phyloP scores from a whole-genome alignment of 306 rosid species.

The Carpinus fangiana region DNA sequence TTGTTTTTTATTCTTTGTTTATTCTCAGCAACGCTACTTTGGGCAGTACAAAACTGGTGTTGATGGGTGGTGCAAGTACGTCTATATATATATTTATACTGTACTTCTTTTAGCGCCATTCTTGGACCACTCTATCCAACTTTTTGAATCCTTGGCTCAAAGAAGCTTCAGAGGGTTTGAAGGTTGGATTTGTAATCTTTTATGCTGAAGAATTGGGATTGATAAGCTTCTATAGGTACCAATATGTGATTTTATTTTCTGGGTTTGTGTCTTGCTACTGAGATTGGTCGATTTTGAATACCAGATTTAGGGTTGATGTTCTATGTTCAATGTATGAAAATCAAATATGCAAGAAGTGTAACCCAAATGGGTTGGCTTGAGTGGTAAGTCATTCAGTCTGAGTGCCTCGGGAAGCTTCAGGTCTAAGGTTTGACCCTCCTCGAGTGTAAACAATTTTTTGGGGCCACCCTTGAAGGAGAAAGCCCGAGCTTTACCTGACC shows the following conservation, averaged over 20 bases:
- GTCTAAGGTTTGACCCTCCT: too few relatives aligned
- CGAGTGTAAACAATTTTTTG: too few relatives aligned
- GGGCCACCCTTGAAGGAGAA: too few relatives aligned
- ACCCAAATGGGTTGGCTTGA: too few relatives aligned
- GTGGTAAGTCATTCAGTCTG: too few relatives aligned
- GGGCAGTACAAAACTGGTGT: slow-evolving; percentile 19
- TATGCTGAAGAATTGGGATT: slow-evolving; percentile 16
- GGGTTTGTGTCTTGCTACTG: not conserved
- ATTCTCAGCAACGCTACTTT: not conserved
- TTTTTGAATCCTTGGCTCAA: not conserved
- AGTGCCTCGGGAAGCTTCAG: too few relatives aligned
- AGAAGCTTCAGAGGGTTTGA: not conserved
- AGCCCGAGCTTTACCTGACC: too few relatives aligned
- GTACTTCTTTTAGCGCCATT: not conserved
- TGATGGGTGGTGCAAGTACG: not conserved
- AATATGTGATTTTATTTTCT: not conserved
- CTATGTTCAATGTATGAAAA: not conserved
- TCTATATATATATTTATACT: not conserved
- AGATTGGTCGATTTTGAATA: not conserved
- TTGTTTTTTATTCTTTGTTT: slow-evolving; percentile 30
- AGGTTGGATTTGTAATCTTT: not conserved
- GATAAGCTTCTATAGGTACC: slow-evolving; percentile 4
- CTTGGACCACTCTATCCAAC: slow-evolving; percentile 10
- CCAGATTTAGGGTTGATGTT: not conserved
- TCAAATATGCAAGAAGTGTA: not conserved